A percentile compares a stretch with the other conserved stretches of the same genome.
phyloP scores from a whole-genome alignment of 2,329 filamentous ascomycete species.

The Colletotrichum endophyticum region DNA sequence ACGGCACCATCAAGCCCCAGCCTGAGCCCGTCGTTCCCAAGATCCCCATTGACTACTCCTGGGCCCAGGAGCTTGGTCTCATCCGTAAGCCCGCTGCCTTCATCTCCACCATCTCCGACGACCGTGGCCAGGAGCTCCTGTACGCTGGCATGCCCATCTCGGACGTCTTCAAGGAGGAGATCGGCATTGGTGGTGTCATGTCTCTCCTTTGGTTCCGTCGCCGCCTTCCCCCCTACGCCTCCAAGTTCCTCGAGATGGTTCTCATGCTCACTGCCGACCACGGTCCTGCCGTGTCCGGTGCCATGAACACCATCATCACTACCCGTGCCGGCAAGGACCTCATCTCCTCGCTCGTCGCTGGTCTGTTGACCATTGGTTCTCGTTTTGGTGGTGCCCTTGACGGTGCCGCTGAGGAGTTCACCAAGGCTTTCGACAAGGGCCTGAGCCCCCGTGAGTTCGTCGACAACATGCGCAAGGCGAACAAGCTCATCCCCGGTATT shows the following conservation, averaged over 20 bases:
- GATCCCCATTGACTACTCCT: conserved; percentile 99
- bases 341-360: conserved; percentile 92
- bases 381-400: conserved; percentile 98
- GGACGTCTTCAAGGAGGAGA: conserved; percentile 99
- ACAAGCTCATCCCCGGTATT: conserved; percentile 99
- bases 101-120: conserved; percentile 99
- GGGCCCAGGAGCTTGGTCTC: conserved; percentile 98
- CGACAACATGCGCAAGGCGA: conserved; percentile 98
- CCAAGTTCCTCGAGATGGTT: conserved; percentile 99
- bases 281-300: conserved; percentile 97
- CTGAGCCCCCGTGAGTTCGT: conserved; percentile 98
- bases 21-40: conserved; percentile 93
- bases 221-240: conserved; percentile 92
- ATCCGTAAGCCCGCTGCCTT: conserved; percentile 99
- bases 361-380: conserved; percentile 97
- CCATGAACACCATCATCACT: conserved; percentile 99
- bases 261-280: conserved; percentile 99
- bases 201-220: conserved; percentile 99
- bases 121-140: conserved; percentile 98
- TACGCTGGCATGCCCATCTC: conserved; percentile 99
- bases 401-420: conserved; percentile 97
- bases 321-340: conserved; percentile 99
- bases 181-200: conserved; percentile 99
- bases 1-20: conserved; percentile 84
- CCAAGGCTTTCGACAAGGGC: conserved; percentile 96